A percentile compares a stretch with the other conserved stretches of the same genome.
Conservation (phyloP, 352 stramenopile species). For the Pilasporangium apinafurcum region DNA sequence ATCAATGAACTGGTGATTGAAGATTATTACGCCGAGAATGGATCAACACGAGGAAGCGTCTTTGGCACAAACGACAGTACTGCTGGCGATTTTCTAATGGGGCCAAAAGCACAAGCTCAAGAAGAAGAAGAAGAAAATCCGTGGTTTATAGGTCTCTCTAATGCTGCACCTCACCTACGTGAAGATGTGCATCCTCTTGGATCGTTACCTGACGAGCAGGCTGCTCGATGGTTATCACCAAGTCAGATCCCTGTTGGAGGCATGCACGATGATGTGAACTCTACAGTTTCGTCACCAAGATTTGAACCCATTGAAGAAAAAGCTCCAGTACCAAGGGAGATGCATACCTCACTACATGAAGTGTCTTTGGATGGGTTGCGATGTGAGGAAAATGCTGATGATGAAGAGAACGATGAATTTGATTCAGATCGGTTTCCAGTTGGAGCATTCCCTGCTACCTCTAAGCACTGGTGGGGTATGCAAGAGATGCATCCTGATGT, state of each 20-base stretch:
- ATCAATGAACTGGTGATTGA: conserved; percentile 86
- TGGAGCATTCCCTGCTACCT: conserved; percentile 49
- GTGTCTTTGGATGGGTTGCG: conserved; percentile 2
- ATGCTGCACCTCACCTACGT: neutral
- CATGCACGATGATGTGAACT: conserved; percentile 5
- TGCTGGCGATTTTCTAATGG: conserved; percentile 57
- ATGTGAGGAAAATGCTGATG: conserved; percentile 30
- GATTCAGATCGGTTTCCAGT: conserved; percentile 18
- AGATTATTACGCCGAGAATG: conserved; percentile 65
- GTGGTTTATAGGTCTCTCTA: conserved; percentile 49
- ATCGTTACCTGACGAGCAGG: conserved; percentile 47
- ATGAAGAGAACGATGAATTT: conserved; percentile 17
- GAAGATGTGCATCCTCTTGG: conserved; percentile 17
- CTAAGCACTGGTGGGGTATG: conserved; percentile 75
- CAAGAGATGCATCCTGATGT: conserved; percentile 41
- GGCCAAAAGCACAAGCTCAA: conserved; percentile 10
- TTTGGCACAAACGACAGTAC: conserved; percentile 7
- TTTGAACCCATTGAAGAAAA: conserved; percentile 18
- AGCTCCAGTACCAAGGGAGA: neutral
- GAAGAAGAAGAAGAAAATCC: conserved; percentile 19
- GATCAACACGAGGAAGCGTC: conserved; percentile 10
- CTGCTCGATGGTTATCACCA: conserved; percentile 49
- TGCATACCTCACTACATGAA: too few relatives aligned
- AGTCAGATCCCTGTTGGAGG: neutral
- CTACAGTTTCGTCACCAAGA: conserved; percentile 15